phyloP scores from a whole-genome alignment of 306 rosid species.

The Vigna hirtella region DNA sequence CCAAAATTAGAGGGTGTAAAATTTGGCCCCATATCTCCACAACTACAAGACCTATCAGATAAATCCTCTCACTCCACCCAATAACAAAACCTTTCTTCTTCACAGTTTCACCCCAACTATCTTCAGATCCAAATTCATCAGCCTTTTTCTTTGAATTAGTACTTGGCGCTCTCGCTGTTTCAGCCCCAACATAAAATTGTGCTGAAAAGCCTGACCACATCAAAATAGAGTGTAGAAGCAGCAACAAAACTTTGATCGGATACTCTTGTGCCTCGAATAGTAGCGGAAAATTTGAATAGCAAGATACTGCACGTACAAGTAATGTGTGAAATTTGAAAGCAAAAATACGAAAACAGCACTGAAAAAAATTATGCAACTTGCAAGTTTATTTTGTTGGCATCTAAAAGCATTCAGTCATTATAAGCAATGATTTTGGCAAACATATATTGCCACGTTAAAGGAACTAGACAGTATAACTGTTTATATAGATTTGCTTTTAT shows the following conservation, averaged over 20 bases:
- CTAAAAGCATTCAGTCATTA: background rate
- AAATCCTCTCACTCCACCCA: slow-evolving; percentile 60
- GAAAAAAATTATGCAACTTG: background rate
- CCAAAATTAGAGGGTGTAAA: slow-evolving; percentile 77
- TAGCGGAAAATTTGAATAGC: slow-evolving; percentile 86
- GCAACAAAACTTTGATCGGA: slow-evolving; percentile 75
- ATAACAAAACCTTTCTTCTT: slow-evolving; percentile 47
- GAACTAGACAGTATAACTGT: background rate
- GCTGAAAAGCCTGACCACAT: slow-evolving; percentile 84
- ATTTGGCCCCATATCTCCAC: slow-evolving; percentile 86
- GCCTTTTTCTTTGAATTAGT: slow-evolving; percentile 40
- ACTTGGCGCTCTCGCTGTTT: slow-evolving; percentile 42
- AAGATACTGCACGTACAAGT: slow-evolving; percentile 67
- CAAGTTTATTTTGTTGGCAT: slow-evolving; percentile 30
- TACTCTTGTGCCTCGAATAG: slow-evolving; percentile 85
- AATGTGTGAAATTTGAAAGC: slow-evolving; percentile 34
- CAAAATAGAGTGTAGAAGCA: slow-evolving; percentile 71
- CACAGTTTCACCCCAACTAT: slow-evolving; percentile 14
- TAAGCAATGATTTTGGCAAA: slow-evolving; percentile 15
- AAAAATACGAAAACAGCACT: background rate
- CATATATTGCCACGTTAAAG: background rate
- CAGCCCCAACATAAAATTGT: slow-evolving; percentile 51
- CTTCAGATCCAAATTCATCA: slow-evolving; percentile 35
- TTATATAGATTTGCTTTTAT: slow-evolving; percentile 2
- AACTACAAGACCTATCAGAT: slow-evolving; percentile 68